Evolutionary conservation across 371 early-diverging fungal genomes (phyloP).

Genomic region (Blakeslea trispora): DNA sequence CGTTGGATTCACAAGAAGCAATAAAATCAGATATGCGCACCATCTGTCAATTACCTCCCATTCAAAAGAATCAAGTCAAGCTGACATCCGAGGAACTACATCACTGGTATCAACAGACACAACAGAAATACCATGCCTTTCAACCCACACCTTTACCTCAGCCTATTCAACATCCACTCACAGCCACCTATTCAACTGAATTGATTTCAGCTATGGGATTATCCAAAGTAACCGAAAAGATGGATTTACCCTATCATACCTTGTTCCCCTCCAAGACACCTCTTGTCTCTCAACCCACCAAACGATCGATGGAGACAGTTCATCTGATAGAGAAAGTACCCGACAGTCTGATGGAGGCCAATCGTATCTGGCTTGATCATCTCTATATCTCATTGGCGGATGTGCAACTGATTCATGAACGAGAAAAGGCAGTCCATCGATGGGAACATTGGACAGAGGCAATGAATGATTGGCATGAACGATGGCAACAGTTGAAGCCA

Average conservation of each 20-base stretch:
- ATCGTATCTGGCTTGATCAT: conserved; percentile 56
- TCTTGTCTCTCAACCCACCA: neutral
- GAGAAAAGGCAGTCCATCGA: conserved; percentile 53
- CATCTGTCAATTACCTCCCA: conserved; percentile 44
- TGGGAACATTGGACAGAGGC: conserved; percentile 28
- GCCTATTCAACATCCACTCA: conserved; percentile 6
- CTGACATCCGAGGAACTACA: conserved; percentile 66
- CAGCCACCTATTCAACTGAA: conserved; percentile 6
- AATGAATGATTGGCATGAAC: conserved; percentile 13
- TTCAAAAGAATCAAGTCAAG: conserved; percentile 3
- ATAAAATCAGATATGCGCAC: conserved; percentile 54
- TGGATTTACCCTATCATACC: conserved; percentile 43
- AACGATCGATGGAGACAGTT: neutral
- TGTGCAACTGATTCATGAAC: conserved; percentile 62
- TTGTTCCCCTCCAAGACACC: conserved; percentile 43
- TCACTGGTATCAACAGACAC: conserved; percentile 56
- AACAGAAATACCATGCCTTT: conserved; percentile 65
- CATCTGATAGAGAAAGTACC: conserved; percentile 50
- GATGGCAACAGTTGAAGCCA: conserved; percentile 2
- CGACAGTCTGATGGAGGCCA: conserved; percentile 58
- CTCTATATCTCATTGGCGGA: conserved; percentile 64
- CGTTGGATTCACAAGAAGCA: conserved; percentile 47
- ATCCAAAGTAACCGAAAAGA: conserved; percentile 25
- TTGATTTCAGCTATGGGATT: conserved; percentile 42
- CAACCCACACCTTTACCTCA: conserved; percentile 21